phyloP scores from a whole-genome alignment of 768 basidiomycete genomes.

The Boletus tylopilopsis region DNA sequence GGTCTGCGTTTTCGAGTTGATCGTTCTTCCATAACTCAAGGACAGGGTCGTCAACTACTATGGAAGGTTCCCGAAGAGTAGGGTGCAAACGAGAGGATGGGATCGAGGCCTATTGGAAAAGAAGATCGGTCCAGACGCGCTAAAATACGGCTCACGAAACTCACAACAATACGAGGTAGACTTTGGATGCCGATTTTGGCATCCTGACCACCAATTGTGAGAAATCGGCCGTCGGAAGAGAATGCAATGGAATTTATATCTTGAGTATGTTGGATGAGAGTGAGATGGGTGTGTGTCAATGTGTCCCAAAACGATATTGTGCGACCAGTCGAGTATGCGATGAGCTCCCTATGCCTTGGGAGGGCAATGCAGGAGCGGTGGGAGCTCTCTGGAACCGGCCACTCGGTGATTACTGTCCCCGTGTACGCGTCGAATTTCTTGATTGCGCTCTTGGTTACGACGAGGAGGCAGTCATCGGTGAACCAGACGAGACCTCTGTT shows the following conservation, averaged over 20 bases:
- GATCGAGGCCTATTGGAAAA: background rate
- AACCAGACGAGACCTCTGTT: no score
- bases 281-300: background rate
- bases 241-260: background rate
- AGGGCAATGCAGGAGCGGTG: background rate
- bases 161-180: background rate
- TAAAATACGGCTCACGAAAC: background rate
- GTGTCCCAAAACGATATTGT: background rate
- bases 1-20: background rate
- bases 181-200: background rate
- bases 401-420: background rate
- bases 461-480: no score
- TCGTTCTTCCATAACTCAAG: background rate
- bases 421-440: background rate
- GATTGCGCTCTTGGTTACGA: background rate
- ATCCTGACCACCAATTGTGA: background rate
- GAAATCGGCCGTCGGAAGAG: background rate
- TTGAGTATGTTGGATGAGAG: background rate
- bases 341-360: background rate
- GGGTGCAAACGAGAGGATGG: background rate
- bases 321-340: background rate
- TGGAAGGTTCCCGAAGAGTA: background rate
- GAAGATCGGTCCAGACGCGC: background rate
- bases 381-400: background rate
- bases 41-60: background rate